Evolutionary conservation across 352 stramenopile species (phyloP).

Genomic region (Globisporangium uncinulatum): DNA sequence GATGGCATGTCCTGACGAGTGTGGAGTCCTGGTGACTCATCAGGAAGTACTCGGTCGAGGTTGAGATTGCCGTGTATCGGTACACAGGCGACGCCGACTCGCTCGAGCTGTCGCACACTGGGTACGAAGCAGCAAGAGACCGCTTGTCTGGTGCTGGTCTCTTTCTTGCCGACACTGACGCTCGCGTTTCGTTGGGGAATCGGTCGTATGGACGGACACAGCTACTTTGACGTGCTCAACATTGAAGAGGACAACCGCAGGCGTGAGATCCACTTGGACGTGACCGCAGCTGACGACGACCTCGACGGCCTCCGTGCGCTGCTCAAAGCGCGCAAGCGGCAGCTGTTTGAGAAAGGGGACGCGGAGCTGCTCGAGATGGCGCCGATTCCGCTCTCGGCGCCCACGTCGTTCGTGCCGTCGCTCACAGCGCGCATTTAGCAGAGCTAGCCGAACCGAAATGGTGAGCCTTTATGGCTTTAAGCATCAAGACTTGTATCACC

Average conservation of each 20-base stretch:
- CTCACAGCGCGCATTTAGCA: constrained; percentile 7
- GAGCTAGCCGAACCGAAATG: no score
- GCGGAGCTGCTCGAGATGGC: constrained; percentile 26
- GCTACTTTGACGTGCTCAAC: constrained; percentile 62
- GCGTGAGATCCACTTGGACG: constrained; percentile 39
- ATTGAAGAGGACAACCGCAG: constrained; percentile 37
- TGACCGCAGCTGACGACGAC: constrained; percentile 48
- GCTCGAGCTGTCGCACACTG: constrained; percentile 53
- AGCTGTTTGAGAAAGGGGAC: constrained; percentile 59
- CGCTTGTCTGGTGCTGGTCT: not conserved
- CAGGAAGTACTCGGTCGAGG: constrained; percentile 25
- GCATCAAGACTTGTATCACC: no score
- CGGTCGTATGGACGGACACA: constrained; percentile 5
- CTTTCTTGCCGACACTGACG: no score
- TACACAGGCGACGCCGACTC: constrained; percentile 31
- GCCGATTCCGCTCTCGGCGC: constrained; percentile 28
- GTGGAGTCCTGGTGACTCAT: not conserved
- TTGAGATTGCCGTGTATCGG: constrained; percentile 55
- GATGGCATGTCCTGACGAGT: no score
- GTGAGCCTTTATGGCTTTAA: no score
- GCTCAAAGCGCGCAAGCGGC: constrained; percentile 67
- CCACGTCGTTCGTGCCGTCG: constrained; percentile 22
- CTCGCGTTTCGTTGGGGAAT: no score
- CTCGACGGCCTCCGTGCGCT: constrained; percentile 55
- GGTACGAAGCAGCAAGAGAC: no score